Base-by-base conservation (phyloP, 2,329 filamentous ascomycete genomes). In the Cytospora chrysosperma region DNA sequence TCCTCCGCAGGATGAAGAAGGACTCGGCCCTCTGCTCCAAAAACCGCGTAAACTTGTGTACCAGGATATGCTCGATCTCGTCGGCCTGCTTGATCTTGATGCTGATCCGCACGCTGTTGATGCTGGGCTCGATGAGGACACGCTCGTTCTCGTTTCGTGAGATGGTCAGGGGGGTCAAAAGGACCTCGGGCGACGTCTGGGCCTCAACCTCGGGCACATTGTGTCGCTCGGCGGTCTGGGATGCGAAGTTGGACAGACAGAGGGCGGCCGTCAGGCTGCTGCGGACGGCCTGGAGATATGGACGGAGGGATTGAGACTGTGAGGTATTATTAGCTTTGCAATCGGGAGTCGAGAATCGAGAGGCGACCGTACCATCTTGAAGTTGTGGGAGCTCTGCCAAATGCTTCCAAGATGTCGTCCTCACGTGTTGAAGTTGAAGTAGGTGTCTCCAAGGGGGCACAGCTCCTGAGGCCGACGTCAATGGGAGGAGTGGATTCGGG, bases 51-150 rank as follows among this genome's bases (percentile, higher is more conserved):
- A 99, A 98, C 79, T 99, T 99, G 81, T 98, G 95, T 68, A 99
- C 95, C 67, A 99, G 82, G 68, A 99, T 98, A 75, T 96, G 87
- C 78, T 99, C 95, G 72, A 98, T 99, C 81, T 99, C 95, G 77
- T 99, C 95, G 67, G 95, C 95, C 82, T 99, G 95, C 82, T 99
- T 99, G 78, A 99, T 97, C 83, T 94, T 92, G 81, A 99, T 96
- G 85, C 92, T 97, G 73, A 99, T 91, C 70, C 95, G 90, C 70
- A 99, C 91, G 70, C 91, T 96, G 85, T 99, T 99, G 80, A 98
- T 90, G 76, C 91, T 95, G 60, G 95, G 93, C 81, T 98, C 94
- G 75, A 98, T 96, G 66, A 97, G 82, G 69, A 99, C 94, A 71
- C 91, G 89, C 84, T 99, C 95, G 76, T 97, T 96, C 79, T 98